Conservation (phyloP, 257 asterid genomes). For the Penstemon davidsonii region DNA sequence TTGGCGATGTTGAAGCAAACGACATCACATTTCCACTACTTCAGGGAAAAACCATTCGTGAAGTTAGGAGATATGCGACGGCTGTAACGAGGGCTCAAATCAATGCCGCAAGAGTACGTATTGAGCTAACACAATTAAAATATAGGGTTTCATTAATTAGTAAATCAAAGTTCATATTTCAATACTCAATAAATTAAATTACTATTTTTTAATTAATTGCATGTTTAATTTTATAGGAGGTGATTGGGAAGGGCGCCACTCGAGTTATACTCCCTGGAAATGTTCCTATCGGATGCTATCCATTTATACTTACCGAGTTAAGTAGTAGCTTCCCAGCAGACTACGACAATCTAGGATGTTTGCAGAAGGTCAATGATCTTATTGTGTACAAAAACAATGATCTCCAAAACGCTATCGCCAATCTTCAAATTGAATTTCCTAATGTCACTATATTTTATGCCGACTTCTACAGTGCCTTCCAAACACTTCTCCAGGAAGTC, state of each 20-base stretch:
- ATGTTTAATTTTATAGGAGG: no score
- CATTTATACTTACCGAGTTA: not conserved
- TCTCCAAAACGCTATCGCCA: not conserved
- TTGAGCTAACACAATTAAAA: no score
- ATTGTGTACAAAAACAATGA: not conserved
- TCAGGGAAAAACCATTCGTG: conserved; percentile 28
- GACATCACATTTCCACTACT: conserved; percentile 29
- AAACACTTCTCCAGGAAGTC: not conserved
- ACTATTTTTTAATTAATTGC: no score
- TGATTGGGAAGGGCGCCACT: not conserved
- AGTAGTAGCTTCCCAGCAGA: no score
- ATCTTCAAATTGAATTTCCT: not conserved
- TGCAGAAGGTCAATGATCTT: conserved; percentile 8
- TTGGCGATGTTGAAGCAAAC: conserved; percentile 34
- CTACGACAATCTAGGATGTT: conserved; percentile 1
- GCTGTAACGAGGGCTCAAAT: conserved; percentile 20
- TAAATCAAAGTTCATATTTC: no score
- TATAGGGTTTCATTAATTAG: no score
- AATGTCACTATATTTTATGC: not conserved
- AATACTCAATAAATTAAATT: no score
- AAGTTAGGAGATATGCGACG: conserved; percentile 26
- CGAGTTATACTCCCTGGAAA: not conserved
- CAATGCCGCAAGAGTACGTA: conserved; percentile 26
- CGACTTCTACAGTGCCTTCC: not conserved
- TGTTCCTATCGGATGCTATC: not conserved